A percentile compares a stretch with the other conserved stretches of the same genome.
Conservation (phyloP, 352 stramenopile species). For the Phytopythium sindhum region DNA sequence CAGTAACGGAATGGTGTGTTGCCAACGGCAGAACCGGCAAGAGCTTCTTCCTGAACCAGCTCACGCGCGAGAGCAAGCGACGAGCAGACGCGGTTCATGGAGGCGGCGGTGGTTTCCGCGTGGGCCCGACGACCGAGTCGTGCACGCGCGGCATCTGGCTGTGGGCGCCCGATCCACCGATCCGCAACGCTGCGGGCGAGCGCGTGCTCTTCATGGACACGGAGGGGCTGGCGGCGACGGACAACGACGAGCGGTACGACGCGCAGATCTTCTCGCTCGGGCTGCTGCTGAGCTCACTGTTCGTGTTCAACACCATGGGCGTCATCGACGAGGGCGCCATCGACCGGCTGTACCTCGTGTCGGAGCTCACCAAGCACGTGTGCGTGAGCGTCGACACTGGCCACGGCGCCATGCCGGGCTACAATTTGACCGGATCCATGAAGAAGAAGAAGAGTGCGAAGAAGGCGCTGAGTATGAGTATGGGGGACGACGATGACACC, state of each 20-base stretch:
- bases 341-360: conserved; percentile 81
- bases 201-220: conserved; percentile 83
- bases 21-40: conserved; percentile 61
- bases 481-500: not conserved
- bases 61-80: conserved; percentile 19
- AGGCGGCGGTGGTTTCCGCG: conserved; percentile 45
- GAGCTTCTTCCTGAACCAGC: conserved; percentile 87
- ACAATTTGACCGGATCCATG: not conserved
- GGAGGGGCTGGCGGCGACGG: conserved; percentile 78
- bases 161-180: conserved; percentile 53
- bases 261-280: conserved; percentile 86
- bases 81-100: not conserved
- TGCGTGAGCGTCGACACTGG: conserved; percentile 50
- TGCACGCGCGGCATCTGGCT: conserved; percentile 86
- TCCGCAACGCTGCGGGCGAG: conserved; percentile 58
- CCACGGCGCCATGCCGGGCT: not conserved
- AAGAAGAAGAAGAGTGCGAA: not conserved
- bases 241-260: conserved; percentile 87
- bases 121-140: conserved; percentile 81
- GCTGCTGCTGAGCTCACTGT: conserved; percentile 74
- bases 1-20: not conserved
- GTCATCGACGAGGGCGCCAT: conserved; percentile 87
- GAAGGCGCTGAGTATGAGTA: conserved; percentile 1
- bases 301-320: conserved; percentile 88
- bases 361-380: conserved; percentile 81